Conservation (phyloP, 345 rosid genomes). For the Viola odorata region DNA sequence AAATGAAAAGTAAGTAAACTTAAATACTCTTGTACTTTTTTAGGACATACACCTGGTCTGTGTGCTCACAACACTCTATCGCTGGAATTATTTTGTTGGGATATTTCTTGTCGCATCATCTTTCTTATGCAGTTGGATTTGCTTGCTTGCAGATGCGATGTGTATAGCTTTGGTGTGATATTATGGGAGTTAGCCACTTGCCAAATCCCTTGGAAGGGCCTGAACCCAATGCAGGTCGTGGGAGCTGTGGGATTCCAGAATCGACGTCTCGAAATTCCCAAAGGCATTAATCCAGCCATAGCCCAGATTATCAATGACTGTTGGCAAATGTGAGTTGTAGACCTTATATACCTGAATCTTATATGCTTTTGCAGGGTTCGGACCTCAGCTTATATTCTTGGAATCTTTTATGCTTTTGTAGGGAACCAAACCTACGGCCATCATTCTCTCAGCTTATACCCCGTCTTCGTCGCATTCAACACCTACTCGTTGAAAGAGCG, state of each 20-base stretch:
- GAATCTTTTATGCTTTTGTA: conserved; percentile 21
- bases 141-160: conserved; percentile 71
- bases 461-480: conserved; percentile 58
- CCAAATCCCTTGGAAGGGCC: conserved; percentile 81
- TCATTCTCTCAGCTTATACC: conserved; percentile 74
- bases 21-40: background rate
- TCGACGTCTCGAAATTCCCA: conserved; percentile 80
- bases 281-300: conserved; percentile 55
- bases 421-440: conserved; percentile 83
- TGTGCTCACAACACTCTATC: too few relatives aligned
- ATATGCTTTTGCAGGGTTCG: too few relatives aligned
- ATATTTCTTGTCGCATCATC: background rate
- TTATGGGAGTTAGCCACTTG: conserved; percentile 87
- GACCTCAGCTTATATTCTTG: too few relatives aligned
- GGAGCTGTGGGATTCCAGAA: conserved; percentile 99
- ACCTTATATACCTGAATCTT: background rate
- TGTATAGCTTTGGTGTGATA: conserved; percentile 96
- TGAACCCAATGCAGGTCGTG: conserved; percentile 99
- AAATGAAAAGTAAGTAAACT: conserved; percentile 73
- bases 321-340: conserved; percentile 74
- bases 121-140: conserved; percentile 10
- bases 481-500: conserved; percentile 38
- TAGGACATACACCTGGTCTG: too few relatives aligned
- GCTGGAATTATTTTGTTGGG: background rate
- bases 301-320: conserved; percentile 79